phyloP scores from a whole-genome alignment of 768 basidiomycete species.

The Phaffia tasmanica region DNA sequence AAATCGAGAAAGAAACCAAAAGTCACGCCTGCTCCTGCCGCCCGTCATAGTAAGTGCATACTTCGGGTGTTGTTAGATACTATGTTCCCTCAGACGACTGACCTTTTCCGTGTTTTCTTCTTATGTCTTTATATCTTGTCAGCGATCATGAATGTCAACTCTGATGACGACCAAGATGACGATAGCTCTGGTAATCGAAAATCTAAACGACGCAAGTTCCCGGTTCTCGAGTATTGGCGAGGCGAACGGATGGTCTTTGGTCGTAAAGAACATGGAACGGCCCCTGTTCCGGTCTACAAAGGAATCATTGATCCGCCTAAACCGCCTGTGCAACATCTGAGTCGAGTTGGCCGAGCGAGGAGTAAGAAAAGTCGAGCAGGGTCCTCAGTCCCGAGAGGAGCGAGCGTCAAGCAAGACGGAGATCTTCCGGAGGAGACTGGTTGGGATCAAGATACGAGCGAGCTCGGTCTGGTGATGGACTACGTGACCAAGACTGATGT shows the following conservation, averaged over 20 bases:
- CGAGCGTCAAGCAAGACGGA: slow-evolving; percentile 18
- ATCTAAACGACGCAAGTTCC: slow-evolving; percentile 55
- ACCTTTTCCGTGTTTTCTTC: background rate
- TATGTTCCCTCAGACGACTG: background rate
- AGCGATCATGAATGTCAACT: slow-evolving; percentile 15
- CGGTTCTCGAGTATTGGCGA: slow-evolving; percentile 86
- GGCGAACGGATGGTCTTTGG: slow-evolving; percentile 79
- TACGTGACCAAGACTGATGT: slow-evolving; percentile 54
- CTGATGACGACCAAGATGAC: slow-evolving; percentile 10
- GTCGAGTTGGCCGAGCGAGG: slow-evolving; percentile 4
- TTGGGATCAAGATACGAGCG: slow-evolving; percentile 71
- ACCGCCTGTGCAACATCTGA: slow-evolving; percentile 37
- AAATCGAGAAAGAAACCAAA: slow-evolving; percentile 4
- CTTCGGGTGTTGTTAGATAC: background rate
- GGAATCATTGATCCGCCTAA: slow-evolving; percentile 53
- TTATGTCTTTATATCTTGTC: background rate
- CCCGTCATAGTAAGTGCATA: background rate
- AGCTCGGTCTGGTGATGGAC: slow-evolving; percentile 57
- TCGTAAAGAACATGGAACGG: slow-evolving; percentile 45
- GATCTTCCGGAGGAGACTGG: slow-evolving; percentile 46
- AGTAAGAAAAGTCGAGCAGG: slow-evolving; percentile 8
- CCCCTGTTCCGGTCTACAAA: slow-evolving; percentile 48
- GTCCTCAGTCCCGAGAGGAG: background rate
- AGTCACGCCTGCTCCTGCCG: too few species aligned
- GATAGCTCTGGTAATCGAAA: slow-evolving; percentile 42